Conservation (phyloP, 768 basidiomycete genomes). For the Rhodotorula taiwanensis region DNA sequence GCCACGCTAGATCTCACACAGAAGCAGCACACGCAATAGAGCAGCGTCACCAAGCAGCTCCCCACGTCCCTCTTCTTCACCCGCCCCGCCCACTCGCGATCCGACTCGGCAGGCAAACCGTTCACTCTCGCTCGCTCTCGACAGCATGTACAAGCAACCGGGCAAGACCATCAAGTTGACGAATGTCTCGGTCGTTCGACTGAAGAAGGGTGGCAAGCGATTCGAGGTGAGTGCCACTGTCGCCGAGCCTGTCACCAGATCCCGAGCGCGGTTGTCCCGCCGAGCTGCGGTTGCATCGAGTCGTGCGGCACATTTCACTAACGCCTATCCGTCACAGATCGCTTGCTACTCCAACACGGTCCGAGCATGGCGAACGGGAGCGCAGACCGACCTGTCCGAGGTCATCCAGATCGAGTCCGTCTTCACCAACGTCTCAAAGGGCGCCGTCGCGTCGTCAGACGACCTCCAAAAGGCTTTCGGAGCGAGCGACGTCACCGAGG, state of each 20-base stretch:
- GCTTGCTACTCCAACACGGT: conserved; percentile 99
- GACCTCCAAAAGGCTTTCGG: conserved; percentile 91
- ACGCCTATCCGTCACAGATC: conserved; percentile 56
- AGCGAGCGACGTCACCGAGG: conserved; percentile 61
- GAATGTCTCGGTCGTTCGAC: conserved; percentile 89
- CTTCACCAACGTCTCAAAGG: conserved; percentile 93
- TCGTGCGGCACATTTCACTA: too few relatives aligned
- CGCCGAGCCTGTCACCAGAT: conserved; percentile 1
- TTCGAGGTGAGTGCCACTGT: conserved; percentile 69
- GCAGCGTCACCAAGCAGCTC: too few relatives aligned
- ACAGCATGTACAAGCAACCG: conserved; percentile 40
- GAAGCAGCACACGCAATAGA: too few relatives aligned
- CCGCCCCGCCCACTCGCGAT: too few relatives aligned
- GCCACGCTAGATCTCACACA: too few relatives aligned
- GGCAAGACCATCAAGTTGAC: conserved; percentile 62
- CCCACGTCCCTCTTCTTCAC: neutral
- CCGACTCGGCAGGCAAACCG: too few relatives aligned
- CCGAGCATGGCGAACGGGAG: conserved; percentile 87
- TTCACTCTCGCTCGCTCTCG: too few relatives aligned
- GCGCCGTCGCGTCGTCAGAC: conserved; percentile 77
- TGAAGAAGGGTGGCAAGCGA: conserved; percentile 95
- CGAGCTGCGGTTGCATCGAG: too few relatives aligned
- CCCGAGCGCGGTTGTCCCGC: too few relatives aligned
- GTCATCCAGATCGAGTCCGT: conserved; percentile 90
- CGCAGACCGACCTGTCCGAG: conserved; percentile 92